Evolutionary conservation across 1,139 yeast species (phyloP), one percentile per base, ranked within the genome.

Genomic region (Pichia norvegensis): DNA sequence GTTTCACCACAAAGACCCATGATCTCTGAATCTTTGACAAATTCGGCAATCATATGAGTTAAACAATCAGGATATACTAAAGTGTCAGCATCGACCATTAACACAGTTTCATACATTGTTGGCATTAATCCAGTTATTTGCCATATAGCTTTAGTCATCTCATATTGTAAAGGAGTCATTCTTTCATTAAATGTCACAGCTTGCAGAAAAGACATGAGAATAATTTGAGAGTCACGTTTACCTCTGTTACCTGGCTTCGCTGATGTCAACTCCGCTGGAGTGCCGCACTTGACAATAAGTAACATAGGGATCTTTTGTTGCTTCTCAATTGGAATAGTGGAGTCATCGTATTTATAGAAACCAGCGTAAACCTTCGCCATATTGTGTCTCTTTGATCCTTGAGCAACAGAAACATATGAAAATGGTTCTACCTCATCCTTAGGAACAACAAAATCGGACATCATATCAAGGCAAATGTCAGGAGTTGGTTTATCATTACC

Each of bases 1-100:
- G 98, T 92, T 64, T 92, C 98, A 43, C 98, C 98, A 72, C 98
- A 92, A 40, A 92, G 70, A 3, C 97, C 98, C 97, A 92, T 90
- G 47, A 92, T 73, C 53, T 72, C 70, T 1, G 97, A 95, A 63
- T 92, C 95, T 58, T 79, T 82, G 17, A 88, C 94, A 90, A 92
- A 81, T 60, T 85, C 87, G 1, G 95, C 95, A 54, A 78, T 76
- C 97, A 92, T 87, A 60, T 92, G 97, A 9, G 94, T 86, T 52
- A 90, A 59, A 13, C 95, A 82, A 63, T 90, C 97, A 0, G 96
- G 95, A 64, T 74, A 88, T 4, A 90, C 90, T 61, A 81, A 81
- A 0, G 97, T 90, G 68, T 92, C 98, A 1, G 98, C 98, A 69
- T 92, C 98, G 29, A 92, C 97, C 97, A 92, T 90, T 40, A 92